phyloP scores from a whole-genome alignment of 176 grass and related monocot species.

The Hordeum vulgare region DNA sequence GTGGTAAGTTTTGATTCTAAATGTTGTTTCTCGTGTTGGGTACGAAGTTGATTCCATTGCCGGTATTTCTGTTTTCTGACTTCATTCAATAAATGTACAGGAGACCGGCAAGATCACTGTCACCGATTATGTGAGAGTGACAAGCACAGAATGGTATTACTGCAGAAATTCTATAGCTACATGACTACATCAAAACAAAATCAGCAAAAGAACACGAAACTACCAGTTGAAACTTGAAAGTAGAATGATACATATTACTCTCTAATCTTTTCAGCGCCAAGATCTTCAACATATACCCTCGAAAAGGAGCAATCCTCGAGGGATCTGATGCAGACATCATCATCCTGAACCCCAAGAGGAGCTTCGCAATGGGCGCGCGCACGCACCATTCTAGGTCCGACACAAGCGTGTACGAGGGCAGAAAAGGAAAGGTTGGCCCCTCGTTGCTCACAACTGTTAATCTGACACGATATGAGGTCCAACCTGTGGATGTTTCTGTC shows the following conservation, averaged over 20 bases:
- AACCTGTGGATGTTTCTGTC: neutral
- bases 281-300: constrained; percentile 92
- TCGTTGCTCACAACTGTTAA: neutral
- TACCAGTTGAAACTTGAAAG: neutral
- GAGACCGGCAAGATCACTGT: constrained; percentile 71
- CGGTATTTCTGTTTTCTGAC: constrained; percentile 11
- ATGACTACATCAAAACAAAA: neutral
- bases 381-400: constrained; percentile 81
- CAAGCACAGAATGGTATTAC: constrained; percentile 90
- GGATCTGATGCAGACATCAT: constrained; percentile 94
- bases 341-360: constrained; percentile 77
- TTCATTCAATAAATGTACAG: constrained; percentile 34
- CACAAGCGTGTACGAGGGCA: constrained; percentile 80
- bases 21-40: neutral
- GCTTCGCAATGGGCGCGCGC: constrained; percentile 48
- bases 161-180: neutral
- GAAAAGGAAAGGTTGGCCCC: constrained; percentile 68
- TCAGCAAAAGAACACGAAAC: neutral
- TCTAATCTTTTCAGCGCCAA: constrained; percentile 53
- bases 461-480: neutral
- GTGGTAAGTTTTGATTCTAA: constrained; percentile 64
- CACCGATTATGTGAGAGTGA: constrained; percentile 82
- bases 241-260: neutral
- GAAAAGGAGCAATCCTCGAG: constrained; percentile 82
- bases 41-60: constrained; percentile 8